These are phyloP conservation scores for Diplotaxis tenuifolia DNA, from an alignment of 345 rosid species.

Conservation along the genomic window DNA sequence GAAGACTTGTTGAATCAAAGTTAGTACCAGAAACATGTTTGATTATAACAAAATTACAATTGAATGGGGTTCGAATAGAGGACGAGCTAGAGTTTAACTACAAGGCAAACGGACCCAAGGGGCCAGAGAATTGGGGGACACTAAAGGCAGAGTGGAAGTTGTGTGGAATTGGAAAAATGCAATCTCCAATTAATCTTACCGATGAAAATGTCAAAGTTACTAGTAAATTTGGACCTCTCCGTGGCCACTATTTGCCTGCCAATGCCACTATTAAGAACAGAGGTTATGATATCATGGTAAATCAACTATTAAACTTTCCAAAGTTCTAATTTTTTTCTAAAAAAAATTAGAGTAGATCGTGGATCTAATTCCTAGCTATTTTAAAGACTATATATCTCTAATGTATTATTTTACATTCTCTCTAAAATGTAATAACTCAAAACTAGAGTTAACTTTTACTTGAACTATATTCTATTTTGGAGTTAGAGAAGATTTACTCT, in stretches of 20 bases:
- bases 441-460: background rate
- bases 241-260: slow-evolving; percentile 49
- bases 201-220: slow-evolving; percentile 45
- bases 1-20: background rate
- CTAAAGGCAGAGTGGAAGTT: slow-evolving; percentile 55
- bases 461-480: too few relatives aligned
- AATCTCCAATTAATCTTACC: slow-evolving; percentile 72
- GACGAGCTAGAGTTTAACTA: slow-evolving; percentile 64
- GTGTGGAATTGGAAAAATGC: slow-evolving; percentile 72
- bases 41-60: background rate
- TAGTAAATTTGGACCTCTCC: slow-evolving; percentile 47
- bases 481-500: background rate
- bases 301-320: background rate
- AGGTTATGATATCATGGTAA: slow-evolving; percentile 79
- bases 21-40: background rate
- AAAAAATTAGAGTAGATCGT: background rate
- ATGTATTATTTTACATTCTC: too few relatives aligned
- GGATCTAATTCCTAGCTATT: background rate
- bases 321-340: too few relatives aligned
- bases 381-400: background rate
- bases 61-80: slow-evolving; percentile 37
- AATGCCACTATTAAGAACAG: slow-evolving; percentile 66
- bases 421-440: background rate
- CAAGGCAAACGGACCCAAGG: slow-evolving; percentile 34
- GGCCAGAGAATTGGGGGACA: slow-evolving; percentile 76